A percentile compares a stretch with the other conserved stretches of the same genome.
phyloP scores from a whole-genome alignment of 75 land plant species.

The Pinus albicaulis region DNA sequence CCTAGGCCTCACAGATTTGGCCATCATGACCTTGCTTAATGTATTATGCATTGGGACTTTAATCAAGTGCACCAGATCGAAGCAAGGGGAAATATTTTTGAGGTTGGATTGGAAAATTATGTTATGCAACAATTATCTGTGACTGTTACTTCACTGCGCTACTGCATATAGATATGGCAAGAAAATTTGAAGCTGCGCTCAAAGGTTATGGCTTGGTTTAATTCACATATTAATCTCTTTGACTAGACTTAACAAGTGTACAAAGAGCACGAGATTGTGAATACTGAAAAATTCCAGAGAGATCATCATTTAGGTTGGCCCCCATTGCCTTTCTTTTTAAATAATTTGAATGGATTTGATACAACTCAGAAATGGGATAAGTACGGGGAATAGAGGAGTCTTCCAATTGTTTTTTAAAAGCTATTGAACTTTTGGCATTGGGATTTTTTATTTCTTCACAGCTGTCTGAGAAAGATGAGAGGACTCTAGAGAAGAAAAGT shows the following conservation, averaged over 20 bases:
- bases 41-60: too few species aligned
- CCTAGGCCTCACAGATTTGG: too few species aligned
- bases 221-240: not conserved
- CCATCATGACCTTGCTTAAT: too few species aligned
- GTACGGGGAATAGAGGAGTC: not conserved
- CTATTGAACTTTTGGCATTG: not conserved
- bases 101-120: too few species aligned
- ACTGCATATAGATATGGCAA: too few species aligned
- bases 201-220: not conserved
- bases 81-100: too few species aligned
- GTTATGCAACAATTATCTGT: too few species aligned
- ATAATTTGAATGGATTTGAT: not conserved
- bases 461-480: not conserved
- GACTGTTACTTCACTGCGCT: too few species aligned
- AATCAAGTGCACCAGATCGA: too few species aligned
- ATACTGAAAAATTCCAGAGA: not conserved
- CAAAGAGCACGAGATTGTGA: not conserved
- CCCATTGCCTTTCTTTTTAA: not conserved
- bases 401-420: not conserved
- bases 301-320: not conserved
- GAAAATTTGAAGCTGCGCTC: not conserved
- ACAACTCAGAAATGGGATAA: not conserved
- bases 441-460: not conserved
- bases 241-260: not conserved
- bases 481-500: slow-evolving; percentile 6